A percentile compares a stretch with the other conserved stretches of the same genome.
phyloP scores from a whole-genome alignment of 495 filamentous ascomycete genomes.

The Pyrenula massariospora region DNA sequence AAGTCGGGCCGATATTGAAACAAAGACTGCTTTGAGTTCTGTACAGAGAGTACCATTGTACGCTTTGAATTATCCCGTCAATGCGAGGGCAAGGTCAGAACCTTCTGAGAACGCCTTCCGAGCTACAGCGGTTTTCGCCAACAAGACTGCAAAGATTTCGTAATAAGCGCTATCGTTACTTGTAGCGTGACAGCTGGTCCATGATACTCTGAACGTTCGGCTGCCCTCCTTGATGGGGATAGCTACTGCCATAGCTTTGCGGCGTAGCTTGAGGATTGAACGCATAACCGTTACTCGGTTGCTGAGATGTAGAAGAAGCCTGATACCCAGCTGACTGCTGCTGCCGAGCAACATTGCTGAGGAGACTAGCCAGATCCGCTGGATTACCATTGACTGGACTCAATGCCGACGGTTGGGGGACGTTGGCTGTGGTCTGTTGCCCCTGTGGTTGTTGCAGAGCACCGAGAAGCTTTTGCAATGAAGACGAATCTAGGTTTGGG shows the following conservation, averaged over 20 bases:
- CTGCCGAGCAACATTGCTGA: conserved; percentile 36
- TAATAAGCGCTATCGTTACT: conserved; percentile 23
- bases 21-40: too few species aligned
- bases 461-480: conserved; percentile 61
- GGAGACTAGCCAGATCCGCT: conserved; percentile 48
- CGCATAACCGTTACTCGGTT: conserved; percentile 19
- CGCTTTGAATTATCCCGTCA: too few species aligned
- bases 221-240: conserved; percentile 25
- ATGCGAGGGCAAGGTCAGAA: too few species aligned
- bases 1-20: too few species aligned
- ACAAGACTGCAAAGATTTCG: not conserved
- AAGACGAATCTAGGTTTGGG: conserved; percentile 55
- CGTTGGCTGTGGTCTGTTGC: conserved; percentile 23
- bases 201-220: conserved; percentile 49
- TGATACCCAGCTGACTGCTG: conserved; percentile 16
- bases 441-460: conserved; percentile 38
- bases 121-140: too few species aligned
- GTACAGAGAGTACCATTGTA: too few species aligned
- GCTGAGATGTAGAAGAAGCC: conserved; percentile 20
- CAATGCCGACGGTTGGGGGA: conserved; percentile 26
- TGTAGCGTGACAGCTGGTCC: conserved; percentile 49
- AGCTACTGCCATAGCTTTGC: conserved; percentile 27
- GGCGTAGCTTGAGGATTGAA: conserved; percentile 22
- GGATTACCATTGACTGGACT: conserved; percentile 20
- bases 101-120: too few species aligned